These are phyloP conservation scores for Plectosphaerella plurivora DNA, from an alignment of 2,329 filamentous ascomycete species.

Conservation along the genomic window DNA sequence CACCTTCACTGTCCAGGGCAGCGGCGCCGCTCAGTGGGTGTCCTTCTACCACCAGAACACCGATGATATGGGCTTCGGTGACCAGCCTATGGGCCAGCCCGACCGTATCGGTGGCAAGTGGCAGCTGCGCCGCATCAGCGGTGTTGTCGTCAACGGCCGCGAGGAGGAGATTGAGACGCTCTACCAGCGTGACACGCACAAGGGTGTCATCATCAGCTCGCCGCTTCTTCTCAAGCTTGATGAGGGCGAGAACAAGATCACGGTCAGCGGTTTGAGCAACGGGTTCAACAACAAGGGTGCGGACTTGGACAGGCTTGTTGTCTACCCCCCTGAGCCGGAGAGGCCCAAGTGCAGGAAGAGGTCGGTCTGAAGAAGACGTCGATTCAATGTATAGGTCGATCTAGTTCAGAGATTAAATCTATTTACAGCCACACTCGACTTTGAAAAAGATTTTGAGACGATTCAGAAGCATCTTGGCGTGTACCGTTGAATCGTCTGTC, in stretches of 20 bases:
- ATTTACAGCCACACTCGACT: no score
- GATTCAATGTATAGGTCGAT: background rate
- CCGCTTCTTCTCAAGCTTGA: constrained; percentile 48
- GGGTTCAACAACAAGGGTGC: constrained; percentile 52
- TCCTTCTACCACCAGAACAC: constrained; percentile 55
- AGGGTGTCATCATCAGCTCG: constrained; percentile 54
- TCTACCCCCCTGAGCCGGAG: constrained; percentile 47
- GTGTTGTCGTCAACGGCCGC: constrained; percentile 52
- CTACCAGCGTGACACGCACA: constrained; percentile 48
- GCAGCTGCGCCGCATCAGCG: constrained; percentile 55
- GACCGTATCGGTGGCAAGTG: constrained; percentile 56
- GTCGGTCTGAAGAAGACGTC: background rate
- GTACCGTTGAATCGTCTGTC: no score
- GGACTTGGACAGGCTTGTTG: constrained; percentile 54
- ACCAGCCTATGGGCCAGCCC: constrained; percentile 47
- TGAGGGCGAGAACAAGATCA: constrained; percentile 50
- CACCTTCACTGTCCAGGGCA: constrained; percentile 40
- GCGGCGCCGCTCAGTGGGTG: constrained; percentile 46
- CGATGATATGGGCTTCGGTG: constrained; percentile 56
- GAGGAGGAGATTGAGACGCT: constrained; percentile 37
- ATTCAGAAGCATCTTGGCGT: no score
- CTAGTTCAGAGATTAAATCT: no score
- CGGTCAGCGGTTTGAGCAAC: constrained; percentile 51
- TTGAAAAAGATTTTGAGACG: no score
- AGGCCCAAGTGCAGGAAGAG: constrained; percentile 1